Evolutionary conservation across 176 grass and related monocot genomes (phyloP), one percentile per base, ranked within the genome.

Genomic region (Poa pratensis): DNA sequence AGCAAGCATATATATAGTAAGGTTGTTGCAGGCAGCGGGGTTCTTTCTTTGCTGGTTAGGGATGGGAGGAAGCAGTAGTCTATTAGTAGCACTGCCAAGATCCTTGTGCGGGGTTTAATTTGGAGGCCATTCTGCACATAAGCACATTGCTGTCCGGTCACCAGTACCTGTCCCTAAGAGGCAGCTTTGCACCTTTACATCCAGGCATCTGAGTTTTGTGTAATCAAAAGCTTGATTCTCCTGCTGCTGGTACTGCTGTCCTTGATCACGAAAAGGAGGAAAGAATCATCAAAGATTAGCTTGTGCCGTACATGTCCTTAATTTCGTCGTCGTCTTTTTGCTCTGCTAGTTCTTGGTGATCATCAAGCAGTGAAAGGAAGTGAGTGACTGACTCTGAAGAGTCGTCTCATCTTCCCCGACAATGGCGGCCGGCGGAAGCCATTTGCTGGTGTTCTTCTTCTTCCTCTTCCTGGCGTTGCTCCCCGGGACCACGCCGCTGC

Each of bases 401-500:
- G 27, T 50, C 49, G 15, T 51, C 16, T 2, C 63, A 68, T 64
- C 64, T 5, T 83, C 9, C 24, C 54, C 49, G 2, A 19, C 84
- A 90, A 90, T 90, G 89, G 80, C 75, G 88, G 67, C 80, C 3
- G 26, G 48, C 1, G 27, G 18, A 19, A 18, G 70, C 24, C 62
- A 16, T 34, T 14, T 45, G 73, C 20, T 78, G 49, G 24, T 1
- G 46, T 22, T 87, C 34, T 9, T 90, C 40, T 75, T 89, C 69
- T 71, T 87, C 48, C 15, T 51, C 15, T 17, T 51, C 49, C 34
- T 83, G 0, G 60, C 88, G 30, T 52, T 86, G 61, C 19, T 84
- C 26, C 90, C 85, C 22, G 81, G 62, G 43, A 75, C 66, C 27
- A 74, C 52, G 4, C 93, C 90, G 82, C 75, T 99, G 46, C 86